Conservation (phyloP, 2,329 filamentous ascomycete species). For the Botrytis paeoniae region DNA sequence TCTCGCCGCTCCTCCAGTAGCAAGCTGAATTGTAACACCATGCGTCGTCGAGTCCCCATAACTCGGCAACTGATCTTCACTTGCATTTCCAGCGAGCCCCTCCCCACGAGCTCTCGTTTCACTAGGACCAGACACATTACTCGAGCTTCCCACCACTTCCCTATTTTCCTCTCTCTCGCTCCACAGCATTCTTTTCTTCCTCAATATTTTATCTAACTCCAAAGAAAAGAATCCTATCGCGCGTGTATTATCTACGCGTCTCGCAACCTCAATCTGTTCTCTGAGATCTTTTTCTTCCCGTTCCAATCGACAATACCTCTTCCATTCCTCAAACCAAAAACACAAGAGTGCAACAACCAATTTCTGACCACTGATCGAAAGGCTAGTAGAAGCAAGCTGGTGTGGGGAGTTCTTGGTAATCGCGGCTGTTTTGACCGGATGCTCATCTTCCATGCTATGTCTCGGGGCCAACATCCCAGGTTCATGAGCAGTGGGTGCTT, state of each 20-base stretch:
- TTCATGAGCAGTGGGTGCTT: slow-evolving; percentile 10
- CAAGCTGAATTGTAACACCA: slow-evolving; percentile 1
- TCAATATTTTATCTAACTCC: slow-evolving; percentile 7
- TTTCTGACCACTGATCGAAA: slow-evolving; percentile 30
- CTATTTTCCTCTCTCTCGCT: slow-evolving; percentile 21
- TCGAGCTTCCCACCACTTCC: background rate
- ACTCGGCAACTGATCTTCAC: slow-evolving; percentile 2
- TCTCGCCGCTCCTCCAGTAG: background rate
- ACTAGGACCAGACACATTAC: background rate
- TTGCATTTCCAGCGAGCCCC: too few relatives aligned
- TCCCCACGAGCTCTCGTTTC: background rate
- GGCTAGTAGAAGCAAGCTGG: slow-evolving; percentile 26
- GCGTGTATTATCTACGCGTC: background rate
- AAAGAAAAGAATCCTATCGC: background rate
- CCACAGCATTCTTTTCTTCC: slow-evolving; percentile 19
- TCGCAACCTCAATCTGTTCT: slow-evolving; percentile 23
- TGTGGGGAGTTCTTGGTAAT: slow-evolving; percentile 30
- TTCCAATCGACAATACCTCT: slow-evolving; percentile 28
- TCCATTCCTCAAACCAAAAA: slow-evolving; percentile 36
- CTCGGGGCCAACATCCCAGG: slow-evolving; percentile 13
- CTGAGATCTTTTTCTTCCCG: slow-evolving; percentile 22
- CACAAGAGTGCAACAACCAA: slow-evolving; percentile 35
- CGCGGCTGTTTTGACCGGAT: slow-evolving; percentile 24
- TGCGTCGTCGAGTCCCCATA: background rate
- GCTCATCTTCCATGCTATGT: background rate